Percentiles rank a stretch among this genome's conserved stretches.
Evolutionary conservation across 2,329 filamentous ascomycete genomes (phyloP).

Genomic region (Fusarium sarcochroum): DNA sequence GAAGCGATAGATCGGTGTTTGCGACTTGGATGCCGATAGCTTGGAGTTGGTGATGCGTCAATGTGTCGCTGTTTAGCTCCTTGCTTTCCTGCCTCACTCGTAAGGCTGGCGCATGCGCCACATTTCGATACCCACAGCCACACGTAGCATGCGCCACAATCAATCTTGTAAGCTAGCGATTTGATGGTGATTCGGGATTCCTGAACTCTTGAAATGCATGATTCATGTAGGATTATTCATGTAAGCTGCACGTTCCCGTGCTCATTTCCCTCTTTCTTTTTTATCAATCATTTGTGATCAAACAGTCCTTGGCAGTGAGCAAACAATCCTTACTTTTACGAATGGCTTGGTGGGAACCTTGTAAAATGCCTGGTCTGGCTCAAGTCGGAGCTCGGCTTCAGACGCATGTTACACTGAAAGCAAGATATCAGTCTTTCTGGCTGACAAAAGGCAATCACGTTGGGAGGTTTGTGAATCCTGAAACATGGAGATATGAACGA

Average conservation of each 20-base stretch:
- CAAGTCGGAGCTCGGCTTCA: constrained; percentile 2
- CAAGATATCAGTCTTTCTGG: constrained; percentile 1
- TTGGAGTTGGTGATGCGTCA: constrained; percentile 42
- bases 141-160: constrained; percentile 9
- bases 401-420: constrained; percentile 9
- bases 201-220: neutral
- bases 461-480: constrained; percentile 19
- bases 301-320: neutral
- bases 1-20: constrained; percentile 20
- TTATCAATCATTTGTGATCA: neutral
- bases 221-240: neutral
- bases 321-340: constrained; percentile 7
- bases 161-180: neutral
- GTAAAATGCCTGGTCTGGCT: neutral
- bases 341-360: neutral
- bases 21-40: constrained; percentile 39
- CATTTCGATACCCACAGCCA: constrained; percentile 32
- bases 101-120: constrained; percentile 44
- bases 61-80: constrained; percentile 39
- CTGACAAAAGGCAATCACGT: constrained; percentile 17
- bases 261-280: constrained; percentile 3
- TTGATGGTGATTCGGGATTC: neutral
- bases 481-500: constrained; percentile 19
- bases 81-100: constrained; percentile 46
- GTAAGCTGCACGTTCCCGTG: neutral